Evolutionary conservation across 2,329 filamentous ascomycete species (phyloP).

Genomic region (Colletotrichum falcatum): DNA sequence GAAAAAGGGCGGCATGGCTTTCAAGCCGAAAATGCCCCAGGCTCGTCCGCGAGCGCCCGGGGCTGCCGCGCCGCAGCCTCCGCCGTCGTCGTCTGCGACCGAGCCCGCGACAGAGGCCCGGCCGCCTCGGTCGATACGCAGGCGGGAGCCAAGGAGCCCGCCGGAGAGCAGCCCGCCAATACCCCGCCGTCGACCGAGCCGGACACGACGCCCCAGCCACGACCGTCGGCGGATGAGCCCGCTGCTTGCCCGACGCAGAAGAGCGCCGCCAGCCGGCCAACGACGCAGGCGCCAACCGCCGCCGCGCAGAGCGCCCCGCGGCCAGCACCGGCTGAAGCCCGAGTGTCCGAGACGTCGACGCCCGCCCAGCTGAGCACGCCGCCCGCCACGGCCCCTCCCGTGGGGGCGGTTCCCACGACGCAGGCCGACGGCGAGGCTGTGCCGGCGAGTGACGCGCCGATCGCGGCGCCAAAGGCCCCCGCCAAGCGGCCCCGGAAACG

Average conservation of each 20-base stretch:
- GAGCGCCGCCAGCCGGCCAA: background rate
- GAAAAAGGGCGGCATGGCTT: conserved; percentile 71
- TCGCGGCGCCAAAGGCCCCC: conserved; percentile 6
- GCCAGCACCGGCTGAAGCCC: background rate
- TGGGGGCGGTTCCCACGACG: background rate
- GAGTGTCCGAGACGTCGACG: conserved; percentile 8
- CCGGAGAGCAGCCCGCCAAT: conserved; percentile 1
- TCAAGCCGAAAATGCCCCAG: conserved; percentile 76
- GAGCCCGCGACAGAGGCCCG: conserved; percentile 19
- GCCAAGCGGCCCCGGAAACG: conserved; percentile 36
- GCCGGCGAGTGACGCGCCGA: background rate
- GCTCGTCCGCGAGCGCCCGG: conserved; percentile 64
- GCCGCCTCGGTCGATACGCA: background rate
- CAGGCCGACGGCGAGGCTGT: background rate
- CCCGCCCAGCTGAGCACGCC: conserved; percentile 32
- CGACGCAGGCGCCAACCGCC: background rate
- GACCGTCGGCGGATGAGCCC: background rate
- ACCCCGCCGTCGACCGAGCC: conserved; percentile 35
- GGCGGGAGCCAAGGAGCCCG: background rate
- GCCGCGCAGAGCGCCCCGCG: background rate
- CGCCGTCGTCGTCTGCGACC: conserved; percentile 33
- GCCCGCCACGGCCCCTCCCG: conserved; percentile 19
- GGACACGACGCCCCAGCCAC: conserved; percentile 7
- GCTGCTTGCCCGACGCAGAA: background rate
- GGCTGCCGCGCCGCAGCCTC: conserved; percentile 52